phyloP scores from a whole-genome alignment of 2,329 filamentous ascomycete species.

The Purpureocillium takamizusanense region DNA sequence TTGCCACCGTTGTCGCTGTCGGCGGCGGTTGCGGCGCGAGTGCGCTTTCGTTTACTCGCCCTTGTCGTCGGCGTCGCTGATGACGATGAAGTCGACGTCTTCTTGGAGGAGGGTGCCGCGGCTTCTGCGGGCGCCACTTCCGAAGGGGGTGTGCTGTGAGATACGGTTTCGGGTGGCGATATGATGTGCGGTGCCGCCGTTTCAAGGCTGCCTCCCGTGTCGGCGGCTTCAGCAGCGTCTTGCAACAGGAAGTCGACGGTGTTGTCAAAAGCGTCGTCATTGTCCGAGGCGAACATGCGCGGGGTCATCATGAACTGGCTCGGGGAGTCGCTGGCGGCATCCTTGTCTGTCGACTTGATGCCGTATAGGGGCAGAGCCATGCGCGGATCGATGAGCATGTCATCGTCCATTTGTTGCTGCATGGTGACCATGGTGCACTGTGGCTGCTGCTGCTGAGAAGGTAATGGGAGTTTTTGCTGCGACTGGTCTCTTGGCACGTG shows the following conservation, averaged over 20 bases:
- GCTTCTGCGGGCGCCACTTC: background rate
- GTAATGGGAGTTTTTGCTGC: too few species aligned
- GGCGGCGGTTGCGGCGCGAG: background rate
- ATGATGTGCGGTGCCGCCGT: background rate
- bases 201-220: background rate
- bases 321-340: background rate
- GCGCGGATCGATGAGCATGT: constrained; percentile 3
- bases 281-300: constrained; percentile 3
- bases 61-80: background rate
- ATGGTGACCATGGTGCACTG: background rate
- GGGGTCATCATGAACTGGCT: constrained; percentile 3
- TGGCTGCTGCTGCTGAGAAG: constrained; percentile 6
- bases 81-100: background rate
- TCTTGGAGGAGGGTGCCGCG: background rate
- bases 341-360: constrained; percentile 3
- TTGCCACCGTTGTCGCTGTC: background rate
- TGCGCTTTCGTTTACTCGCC: background rate
- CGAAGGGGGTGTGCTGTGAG: background rate
- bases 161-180: background rate
- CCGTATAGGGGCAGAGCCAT: constrained; percentile 4
- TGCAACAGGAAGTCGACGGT: background rate
- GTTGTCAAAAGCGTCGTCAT: background rate
- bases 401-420: background rate
- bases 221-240: background rate
- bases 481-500: too few species aligned